A percentile compares a stretch with the other conserved stretches of the same genome.
These are phyloP conservation scores for Monosporascus sp. DNA, from an alignment of 2,329 filamentous ascomycete species.

Conservation along the genomic window DNA sequence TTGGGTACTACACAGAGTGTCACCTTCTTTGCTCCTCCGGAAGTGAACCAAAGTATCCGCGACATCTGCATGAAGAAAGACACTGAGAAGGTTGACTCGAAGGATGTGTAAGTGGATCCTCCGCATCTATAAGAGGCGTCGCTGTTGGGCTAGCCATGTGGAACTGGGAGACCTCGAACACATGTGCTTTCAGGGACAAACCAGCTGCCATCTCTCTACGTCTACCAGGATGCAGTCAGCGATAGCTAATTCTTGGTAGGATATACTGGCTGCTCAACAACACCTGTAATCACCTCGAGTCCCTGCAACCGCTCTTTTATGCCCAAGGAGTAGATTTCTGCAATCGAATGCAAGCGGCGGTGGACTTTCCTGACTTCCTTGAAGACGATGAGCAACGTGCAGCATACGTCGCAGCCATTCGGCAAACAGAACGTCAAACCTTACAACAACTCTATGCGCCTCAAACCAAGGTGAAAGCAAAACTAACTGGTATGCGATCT, in stretches of 20 bases:
- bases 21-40: conserved; percentile 41
- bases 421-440: conserved; percentile 50
- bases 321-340: conserved; percentile 59
- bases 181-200: no score
- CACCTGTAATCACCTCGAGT: conserved; percentile 56
- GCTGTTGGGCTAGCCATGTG: no score
- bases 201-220: neutral
- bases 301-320: conserved; percentile 53
- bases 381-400: conserved; percentile 26
- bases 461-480: conserved; percentile 10
- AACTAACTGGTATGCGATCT: conserved; percentile 15
- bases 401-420: conserved; percentile 39
- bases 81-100: conserved; percentile 33
- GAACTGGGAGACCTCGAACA: no score
- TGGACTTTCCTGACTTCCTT: conserved; percentile 39
- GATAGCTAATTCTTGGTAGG: conserved; percentile 9
- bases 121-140: no score
- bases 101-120: conserved; percentile 35
- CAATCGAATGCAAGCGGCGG: conserved; percentile 44
- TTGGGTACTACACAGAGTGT: conserved; percentile 52
- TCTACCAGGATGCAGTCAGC: neutral
- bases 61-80: conserved; percentile 34
- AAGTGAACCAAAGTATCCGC: conserved; percentile 58
- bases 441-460: conserved; percentile 53
- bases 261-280: conserved; percentile 60